Evolutionary conservation across 1,284 basidiomycete species (phyloP), one percentile per base, ranked within the genome.

Genomic region (Irpex rosettiformis): DNA sequence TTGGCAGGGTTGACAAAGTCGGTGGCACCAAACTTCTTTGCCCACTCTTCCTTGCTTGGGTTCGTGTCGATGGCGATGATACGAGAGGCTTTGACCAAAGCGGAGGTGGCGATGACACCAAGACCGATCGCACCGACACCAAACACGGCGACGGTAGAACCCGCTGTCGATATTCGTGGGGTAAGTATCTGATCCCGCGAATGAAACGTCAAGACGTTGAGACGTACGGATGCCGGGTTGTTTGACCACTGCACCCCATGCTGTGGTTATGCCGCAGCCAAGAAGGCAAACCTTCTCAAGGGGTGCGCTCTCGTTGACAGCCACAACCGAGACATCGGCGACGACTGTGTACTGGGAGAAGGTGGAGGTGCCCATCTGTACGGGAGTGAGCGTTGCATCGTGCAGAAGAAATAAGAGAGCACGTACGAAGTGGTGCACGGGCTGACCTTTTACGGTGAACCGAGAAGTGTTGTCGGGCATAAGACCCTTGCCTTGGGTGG

Each of bases 271-370:
- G 69, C 95, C 95, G 66, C 96, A 98, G 16, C 96, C 95, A 18
- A 95, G 83, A 56, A 99, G 80, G 75, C 97, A 99, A 22, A 95
- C 92, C 72, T 95, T 97, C 55, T 98, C 91, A 29, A 98, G 84
- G 8, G 94, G 92, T 1, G 96, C 97, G 66, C 85, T 80, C 62
- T 86, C 81, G 76, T 91, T 87, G 62, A 99, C 88, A 24, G 93
- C 87, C 45, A 99, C 96, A 22, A 99, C 92, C 30, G 96, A 98
- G 62, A 95, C 95, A 69, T 99, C 94, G 54, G 94, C 93, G 3
- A 99, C 95, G 58, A 99, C 97, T 10, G 97, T 99, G 80, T 99
- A 99, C 74, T 99, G 96, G 24, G 94, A 96, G 79, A 99, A 99
- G 3, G 96, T 97, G 49, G 96, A 98, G 22, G 91, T 94, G 52